Base-by-base conservation (phyloP, 306 rosid species). In the Sicyos baderoa region DNA sequence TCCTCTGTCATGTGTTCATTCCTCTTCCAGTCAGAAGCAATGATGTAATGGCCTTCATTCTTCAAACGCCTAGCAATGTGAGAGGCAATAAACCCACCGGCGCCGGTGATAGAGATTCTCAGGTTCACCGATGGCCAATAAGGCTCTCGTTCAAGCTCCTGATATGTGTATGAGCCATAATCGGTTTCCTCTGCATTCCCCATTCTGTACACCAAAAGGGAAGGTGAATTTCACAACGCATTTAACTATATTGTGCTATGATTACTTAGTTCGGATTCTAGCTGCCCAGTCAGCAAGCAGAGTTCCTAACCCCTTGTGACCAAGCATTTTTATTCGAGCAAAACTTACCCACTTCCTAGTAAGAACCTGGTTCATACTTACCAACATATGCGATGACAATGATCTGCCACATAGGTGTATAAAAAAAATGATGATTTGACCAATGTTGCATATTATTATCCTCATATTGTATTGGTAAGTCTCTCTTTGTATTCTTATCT, bases 1-100 rank as follows among this genome's bases (percentile, higher is more conserved):
- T 90, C 97, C 53, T 93, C 99, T 9, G 82, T 78, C 99, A 93
- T 93, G 83, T 93, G 99, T 81, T 93, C 99, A 72, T 93, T 90
- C 77, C 85, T 93, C 91, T 93, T 93, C 99, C 99, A 93, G 58
- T 93, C 99, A 19, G 99, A 90, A 44, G 99, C 99, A 70, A 93
- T 88, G 51, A 93, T 77, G 87, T 90, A 90, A 77, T 93, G 99
- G 4, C 99, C 99, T 84, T 93, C 99, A 0, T 75, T 84, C 86
- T 86, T 93, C 83, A 93, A 83, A 55, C 99, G 91, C 45, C 99
- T 89, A 0, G 99, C 99, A 76, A 93, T 90, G 88, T 93, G 99
- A 1, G 99, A 93, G 54, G 96, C 99, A 1, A 93, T 90, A 72
- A 93, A 93, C 9, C 99, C 99, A 50, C 99, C 99, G 12, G 97